Evolutionary conservation across 169 alveolate species (phyloP).

Genomic region (Plasmodium fragile): DNA sequence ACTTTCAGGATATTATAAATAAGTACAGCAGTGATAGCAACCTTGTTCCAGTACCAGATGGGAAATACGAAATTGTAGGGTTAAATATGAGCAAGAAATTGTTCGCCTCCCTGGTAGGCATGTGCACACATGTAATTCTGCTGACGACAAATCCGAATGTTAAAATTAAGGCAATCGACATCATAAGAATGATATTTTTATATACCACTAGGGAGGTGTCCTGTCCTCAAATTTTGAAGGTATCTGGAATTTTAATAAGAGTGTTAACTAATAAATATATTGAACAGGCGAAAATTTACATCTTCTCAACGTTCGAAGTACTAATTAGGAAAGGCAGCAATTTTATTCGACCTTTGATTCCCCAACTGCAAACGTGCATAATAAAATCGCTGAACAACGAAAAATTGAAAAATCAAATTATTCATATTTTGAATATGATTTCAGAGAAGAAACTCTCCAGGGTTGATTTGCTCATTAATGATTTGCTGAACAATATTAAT

Average conservation of each 20-base stretch:
- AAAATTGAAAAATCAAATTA: constrained; percentile 72
- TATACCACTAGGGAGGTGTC: constrained; percentile 53
- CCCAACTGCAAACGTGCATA: constrained; percentile 76
- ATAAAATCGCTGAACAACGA: constrained; percentile 72
- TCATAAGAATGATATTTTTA: constrained; percentile 37
- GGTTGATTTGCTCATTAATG: constrained; percentile 71
- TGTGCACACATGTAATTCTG: constrained; percentile 62
- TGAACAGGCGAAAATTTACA: constrained; percentile 62
- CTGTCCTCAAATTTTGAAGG: constrained; percentile 38
- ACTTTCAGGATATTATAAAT: constrained; percentile 40
- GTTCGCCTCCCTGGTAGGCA: constrained; percentile 37
- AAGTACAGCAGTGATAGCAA: constrained; percentile 52
- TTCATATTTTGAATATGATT: constrained; percentile 67
- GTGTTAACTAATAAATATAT: constrained; percentile 72
- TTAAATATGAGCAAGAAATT: constrained; percentile 43
- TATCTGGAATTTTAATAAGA: constrained; percentile 66
- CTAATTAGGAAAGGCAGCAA: constrained; percentile 69
- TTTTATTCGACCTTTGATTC: constrained; percentile 57
- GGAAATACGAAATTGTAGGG: constrained; percentile 73
- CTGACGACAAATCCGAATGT: constrained; percentile 41
- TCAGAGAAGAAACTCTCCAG: constrained; percentile 70
- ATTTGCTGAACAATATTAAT: constrained; percentile 70
- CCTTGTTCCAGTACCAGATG: constrained; percentile 38
- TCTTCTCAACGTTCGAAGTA: constrained; percentile 64
- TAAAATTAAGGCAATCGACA: constrained; percentile 67